phyloP scores from a whole-genome alignment of 108 stramenopile genomes.

The Cyclotella sp. region DNA sequence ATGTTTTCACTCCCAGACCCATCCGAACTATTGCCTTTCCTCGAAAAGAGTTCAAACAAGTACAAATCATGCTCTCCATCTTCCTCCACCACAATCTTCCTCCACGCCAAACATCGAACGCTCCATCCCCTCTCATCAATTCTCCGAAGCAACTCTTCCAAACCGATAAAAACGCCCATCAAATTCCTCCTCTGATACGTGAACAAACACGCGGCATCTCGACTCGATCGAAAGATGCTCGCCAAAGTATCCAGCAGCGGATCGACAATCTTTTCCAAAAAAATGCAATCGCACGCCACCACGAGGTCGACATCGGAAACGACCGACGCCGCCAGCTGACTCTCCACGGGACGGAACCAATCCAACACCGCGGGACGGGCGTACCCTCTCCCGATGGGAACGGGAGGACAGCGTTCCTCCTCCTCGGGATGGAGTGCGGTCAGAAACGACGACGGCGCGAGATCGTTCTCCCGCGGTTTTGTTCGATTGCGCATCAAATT shows the following conservation, averaged over 20 bases:
- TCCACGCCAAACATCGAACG: conserved; percentile 47
- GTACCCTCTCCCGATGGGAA: conserved; percentile 29
- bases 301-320: conserved; percentile 32
- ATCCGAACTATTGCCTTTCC: not conserved
- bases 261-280: conserved; percentile 40
- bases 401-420: not conserved
- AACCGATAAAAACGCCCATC: conserved; percentile 41
- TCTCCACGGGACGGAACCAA: conserved; percentile 32
- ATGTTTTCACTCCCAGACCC: too few relatives aligned
- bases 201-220: conserved; percentile 21
- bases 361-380: conserved; percentile 30
- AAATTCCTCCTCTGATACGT: conserved; percentile 47
- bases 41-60: conserved; percentile 31
- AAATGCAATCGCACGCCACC: conserved; percentile 51
- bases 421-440: not conserved
- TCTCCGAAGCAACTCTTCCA: conserved; percentile 36
- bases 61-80: conserved; percentile 42
- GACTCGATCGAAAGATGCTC: conserved; percentile 22
- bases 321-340: conserved; percentile 12
- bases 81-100: conserved; percentile 33
- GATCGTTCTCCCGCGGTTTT: not conserved
- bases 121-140: conserved; percentile 43
- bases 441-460: not conserved
- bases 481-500: conserved; percentile 31
- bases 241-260: conserved; percentile 29